Percentiles rank a stretch among this genome's conserved stretches.
These are phyloP conservation scores for Tolypocladium nubicola DNA, from an alignment of 2,329 filamentous ascomycete species.

Conservation along the genomic window DNA sequence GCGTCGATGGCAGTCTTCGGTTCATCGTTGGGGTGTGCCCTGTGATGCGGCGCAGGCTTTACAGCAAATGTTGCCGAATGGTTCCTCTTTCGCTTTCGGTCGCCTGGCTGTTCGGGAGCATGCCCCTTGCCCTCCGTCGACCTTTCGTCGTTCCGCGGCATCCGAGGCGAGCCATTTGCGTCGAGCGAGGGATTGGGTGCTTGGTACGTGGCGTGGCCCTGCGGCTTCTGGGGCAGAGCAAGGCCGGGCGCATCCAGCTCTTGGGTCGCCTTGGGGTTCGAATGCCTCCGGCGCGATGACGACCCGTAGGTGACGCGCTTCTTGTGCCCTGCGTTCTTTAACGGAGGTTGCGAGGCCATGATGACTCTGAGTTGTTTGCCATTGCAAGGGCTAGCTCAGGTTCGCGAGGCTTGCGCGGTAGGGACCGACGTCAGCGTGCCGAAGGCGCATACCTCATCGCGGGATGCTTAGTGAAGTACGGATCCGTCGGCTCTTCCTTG, in stretches of 20 bases:
- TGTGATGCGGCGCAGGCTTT: not conserved
- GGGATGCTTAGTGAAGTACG: too few relatives aligned
- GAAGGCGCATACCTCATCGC: too few relatives aligned
- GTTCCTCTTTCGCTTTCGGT: not conserved
- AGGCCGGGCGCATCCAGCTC: not conserved
- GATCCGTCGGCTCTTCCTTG: too few relatives aligned
- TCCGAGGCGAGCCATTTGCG: not conserved
- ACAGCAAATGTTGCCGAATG: not conserved
- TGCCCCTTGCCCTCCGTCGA: not conserved
- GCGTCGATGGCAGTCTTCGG: not conserved
- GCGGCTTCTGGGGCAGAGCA: not conserved
- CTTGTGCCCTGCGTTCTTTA: not conserved
- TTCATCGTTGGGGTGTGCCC: not conserved
- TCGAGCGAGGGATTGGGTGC: not conserved
- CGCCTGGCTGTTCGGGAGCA: not conserved
- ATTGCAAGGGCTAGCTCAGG: not conserved
- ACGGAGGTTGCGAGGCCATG: not conserved
- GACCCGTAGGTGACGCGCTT: not conserved
- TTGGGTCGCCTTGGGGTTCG: not conserved
- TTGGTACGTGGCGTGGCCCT: not conserved
- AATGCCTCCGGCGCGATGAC: not conserved
- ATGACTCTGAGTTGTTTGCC: not conserved
- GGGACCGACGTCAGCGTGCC: not conserved
- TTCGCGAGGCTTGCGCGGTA: not conserved
- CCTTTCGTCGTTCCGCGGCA: not conserved